A percentile compares a stretch with the other conserved stretches of the same genome.
These are phyloP conservation scores for Amniculicola lignicola DNA, from an alignment of 495 filamentous ascomycete genomes.

Conservation along the genomic window DNA sequence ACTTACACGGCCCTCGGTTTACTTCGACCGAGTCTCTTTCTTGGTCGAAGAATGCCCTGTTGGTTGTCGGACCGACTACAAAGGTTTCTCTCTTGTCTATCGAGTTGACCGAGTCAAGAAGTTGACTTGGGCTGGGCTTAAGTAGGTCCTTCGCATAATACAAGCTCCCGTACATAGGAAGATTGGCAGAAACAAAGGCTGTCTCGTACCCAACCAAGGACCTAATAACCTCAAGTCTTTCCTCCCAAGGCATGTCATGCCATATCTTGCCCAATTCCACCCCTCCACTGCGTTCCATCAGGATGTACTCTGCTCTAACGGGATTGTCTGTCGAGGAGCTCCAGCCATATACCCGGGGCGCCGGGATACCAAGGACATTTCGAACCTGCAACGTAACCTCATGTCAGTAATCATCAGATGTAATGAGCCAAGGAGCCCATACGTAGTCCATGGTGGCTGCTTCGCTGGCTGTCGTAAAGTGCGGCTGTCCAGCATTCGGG, in stretches of 20 bases:
- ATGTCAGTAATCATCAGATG: not conserved
- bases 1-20: conserved; percentile 25
- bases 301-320: conserved; percentile 22
- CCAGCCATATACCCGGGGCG: conserved; percentile 17
- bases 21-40: conserved; percentile 7
- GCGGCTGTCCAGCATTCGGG: conserved; percentile 16
- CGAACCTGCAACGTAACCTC: conserved; percentile 6
- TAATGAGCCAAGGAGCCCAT: not conserved
- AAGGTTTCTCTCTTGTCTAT: conserved; percentile 14
- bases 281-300: conserved; percentile 21
- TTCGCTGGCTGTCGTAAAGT: conserved; percentile 28
- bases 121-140: conserved; percentile 3
- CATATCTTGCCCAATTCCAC: conserved; percentile 15
- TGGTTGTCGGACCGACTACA: conserved; percentile 17
- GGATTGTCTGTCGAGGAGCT: conserved; percentile 13
- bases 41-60: conserved; percentile 15
- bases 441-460: conserved; percentile 23
- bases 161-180: conserved; percentile 20
- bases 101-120: conserved; percentile 1
- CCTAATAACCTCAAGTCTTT: conserved; percentile 13
- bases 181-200: conserved; percentile 5
- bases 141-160: conserved; percentile 22
- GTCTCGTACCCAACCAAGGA: conserved; percentile 5
- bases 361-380: conserved; percentile 21
- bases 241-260: conserved; percentile 12